phyloP scores from a whole-genome alignment of 306 rosid genomes.

The Quercus ilex region DNA sequence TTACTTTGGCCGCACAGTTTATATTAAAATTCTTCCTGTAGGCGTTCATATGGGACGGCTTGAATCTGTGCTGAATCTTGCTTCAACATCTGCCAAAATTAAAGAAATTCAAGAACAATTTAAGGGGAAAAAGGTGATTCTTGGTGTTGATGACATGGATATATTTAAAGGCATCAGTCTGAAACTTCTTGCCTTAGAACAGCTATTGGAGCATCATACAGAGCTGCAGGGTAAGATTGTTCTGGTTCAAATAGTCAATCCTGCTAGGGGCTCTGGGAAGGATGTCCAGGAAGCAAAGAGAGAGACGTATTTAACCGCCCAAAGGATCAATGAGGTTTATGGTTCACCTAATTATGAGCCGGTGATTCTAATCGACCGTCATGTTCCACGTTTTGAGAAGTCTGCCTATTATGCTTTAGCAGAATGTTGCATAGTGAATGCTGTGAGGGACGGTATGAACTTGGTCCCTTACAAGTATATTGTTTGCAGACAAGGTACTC shows the following conservation, averaged over 20 bases:
- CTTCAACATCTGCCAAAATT: conserved; percentile 54
- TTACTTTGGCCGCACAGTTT: conserved; percentile 80
- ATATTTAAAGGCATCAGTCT: conserved; percentile 81
- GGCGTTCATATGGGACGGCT: conserved; percentile 89
- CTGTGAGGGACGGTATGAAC: conserved; percentile 88
- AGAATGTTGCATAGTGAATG: conserved; percentile 86
- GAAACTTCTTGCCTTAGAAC: conserved; percentile 74
- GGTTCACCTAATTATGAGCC: conserved; percentile 61
- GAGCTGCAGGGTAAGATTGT: conserved; percentile 57
- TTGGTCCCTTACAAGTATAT: conserved; percentile 81
- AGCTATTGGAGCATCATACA: conserved; percentile 63
- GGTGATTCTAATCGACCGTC: conserved; percentile 66
- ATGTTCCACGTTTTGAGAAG: conserved; percentile 75
- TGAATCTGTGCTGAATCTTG: conserved; percentile 63
- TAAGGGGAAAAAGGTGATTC: conserved; percentile 52
- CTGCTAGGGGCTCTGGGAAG: conserved; percentile 84
- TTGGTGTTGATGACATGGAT: conserved; percentile 88
- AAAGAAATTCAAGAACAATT: conserved; percentile 67
- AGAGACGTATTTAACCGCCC: conserved; percentile 55
- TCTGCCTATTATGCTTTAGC: conserved; percentile 78
- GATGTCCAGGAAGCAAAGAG: conserved; percentile 74
- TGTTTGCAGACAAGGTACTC: conserved; percentile 75
- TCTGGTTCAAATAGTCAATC: conserved; percentile 79
- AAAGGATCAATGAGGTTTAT: conserved; percentile 57
- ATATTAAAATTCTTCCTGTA: conserved; percentile 78